Conservation (phyloP, 2,329 filamentous ascomycete species). For the Fusarium sp. region DNA sequence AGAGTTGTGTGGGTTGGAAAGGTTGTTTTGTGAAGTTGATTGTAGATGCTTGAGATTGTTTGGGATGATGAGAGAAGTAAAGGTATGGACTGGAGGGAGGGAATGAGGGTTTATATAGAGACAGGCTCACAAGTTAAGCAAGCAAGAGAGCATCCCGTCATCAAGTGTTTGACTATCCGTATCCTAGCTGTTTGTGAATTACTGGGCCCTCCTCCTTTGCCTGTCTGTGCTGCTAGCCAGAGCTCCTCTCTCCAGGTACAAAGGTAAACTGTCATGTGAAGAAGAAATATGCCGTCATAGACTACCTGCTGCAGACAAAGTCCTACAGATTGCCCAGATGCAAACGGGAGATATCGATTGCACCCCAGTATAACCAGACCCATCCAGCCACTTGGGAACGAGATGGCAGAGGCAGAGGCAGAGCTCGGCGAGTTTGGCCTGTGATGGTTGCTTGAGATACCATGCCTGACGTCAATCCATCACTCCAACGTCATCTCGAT, state of each 20-base stretch:
- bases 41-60: constrained; percentile 21
- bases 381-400: constrained; percentile 12
- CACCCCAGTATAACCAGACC: constrained; percentile 9
- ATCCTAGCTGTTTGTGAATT: constrained; percentile 7
- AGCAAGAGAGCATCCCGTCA: constrained; percentile 23
- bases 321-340: constrained; percentile 15
- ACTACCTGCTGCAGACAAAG: constrained; percentile 23
- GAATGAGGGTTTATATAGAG: constrained; percentile 43
- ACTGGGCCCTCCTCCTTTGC: constrained; percentile 1
- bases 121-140: background rate
- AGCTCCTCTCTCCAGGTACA: constrained; percentile 8
- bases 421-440: constrained; percentile 10
- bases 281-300: constrained; percentile 40
- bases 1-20: constrained; percentile 21
- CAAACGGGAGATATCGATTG: constrained; percentile 3
- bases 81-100: background rate
- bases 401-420: constrained; percentile 6
- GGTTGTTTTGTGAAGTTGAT: constrained; percentile 18
- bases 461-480: constrained; percentile 38
- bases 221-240: constrained; percentile 6
- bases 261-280: constrained; percentile 37
- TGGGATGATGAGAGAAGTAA: constrained; percentile 21
- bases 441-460: constrained; percentile 34
- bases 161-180: constrained; percentile 14
- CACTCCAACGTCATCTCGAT: constrained; percentile 38